Conservation (phyloP, 768 basidiomycete genomes). For the Kwoniella sp. region DNA sequence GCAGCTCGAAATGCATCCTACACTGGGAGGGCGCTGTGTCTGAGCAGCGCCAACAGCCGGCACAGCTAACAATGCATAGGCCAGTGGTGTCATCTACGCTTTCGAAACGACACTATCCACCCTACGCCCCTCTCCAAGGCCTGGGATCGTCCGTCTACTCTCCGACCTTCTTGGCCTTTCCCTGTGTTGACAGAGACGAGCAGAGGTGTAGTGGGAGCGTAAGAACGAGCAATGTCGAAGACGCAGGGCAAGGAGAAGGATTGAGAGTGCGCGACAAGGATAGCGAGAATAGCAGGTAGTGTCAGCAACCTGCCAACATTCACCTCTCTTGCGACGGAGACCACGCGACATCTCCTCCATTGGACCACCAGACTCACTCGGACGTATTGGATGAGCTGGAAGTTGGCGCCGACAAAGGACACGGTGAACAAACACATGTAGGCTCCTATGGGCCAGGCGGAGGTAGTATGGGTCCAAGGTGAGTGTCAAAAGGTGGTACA, state of each 20-base stretch:
- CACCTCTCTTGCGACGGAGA: too few species aligned
- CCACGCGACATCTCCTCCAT: too few species aligned
- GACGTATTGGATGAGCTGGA: constrained; percentile 39
- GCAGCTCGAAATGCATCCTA: too few species aligned
- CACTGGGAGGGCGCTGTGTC: too few species aligned
- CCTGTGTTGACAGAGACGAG: constrained; percentile 4
- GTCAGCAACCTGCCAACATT: too few species aligned
- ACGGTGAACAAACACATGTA: constrained; percentile 42
- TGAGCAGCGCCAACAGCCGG: too few species aligned
- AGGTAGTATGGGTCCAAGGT: background rate
- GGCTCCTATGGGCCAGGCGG: constrained; percentile 21
- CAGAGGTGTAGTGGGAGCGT: background rate
- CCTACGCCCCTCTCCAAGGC: too few species aligned
- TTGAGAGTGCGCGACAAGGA: background rate
- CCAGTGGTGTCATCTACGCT: too few species aligned
- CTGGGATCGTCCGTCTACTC: constrained; percentile 21
- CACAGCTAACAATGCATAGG: too few species aligned
- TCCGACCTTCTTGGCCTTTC: constrained; percentile 32
- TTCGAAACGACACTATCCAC: too few species aligned
- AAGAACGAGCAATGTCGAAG: background rate
- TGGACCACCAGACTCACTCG: constrained; percentile 31
- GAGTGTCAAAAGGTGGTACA: too few species aligned
- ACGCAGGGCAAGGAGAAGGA: background rate
- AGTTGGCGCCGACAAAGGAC: constrained; percentile 31
- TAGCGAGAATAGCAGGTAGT: background rate